phyloP scores from a whole-genome alignment of 805 yeast genomes.

The Lipomyces orientalis region DNA sequence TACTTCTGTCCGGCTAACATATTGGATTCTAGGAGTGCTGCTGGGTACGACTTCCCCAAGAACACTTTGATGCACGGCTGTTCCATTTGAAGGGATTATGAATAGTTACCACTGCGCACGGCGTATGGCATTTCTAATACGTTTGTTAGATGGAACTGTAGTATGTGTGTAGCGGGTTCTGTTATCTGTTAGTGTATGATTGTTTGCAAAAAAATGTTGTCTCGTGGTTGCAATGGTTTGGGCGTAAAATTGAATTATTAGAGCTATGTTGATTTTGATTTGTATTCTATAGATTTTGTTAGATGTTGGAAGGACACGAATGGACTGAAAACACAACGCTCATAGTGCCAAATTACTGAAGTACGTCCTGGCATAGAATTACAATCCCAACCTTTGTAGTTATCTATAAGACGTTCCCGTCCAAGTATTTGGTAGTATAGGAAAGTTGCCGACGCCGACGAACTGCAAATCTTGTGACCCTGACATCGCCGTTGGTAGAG shows the following conservation, averaged over 20 bases:
- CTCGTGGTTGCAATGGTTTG: conserved; percentile 7
- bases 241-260: conserved; percentile 10
- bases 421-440: no score
- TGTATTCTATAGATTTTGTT: background rate
- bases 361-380: background rate
- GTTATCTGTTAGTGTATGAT: background rate
- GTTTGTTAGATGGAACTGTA: background rate
- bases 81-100: conserved; percentile 6
- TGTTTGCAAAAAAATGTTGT: background rate
- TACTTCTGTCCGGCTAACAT: background rate
- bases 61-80: conserved; percentile 33
- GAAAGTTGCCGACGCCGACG: no score
- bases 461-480: no score
- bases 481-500: no score
- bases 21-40: conserved; percentile 17
- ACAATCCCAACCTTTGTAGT: background rate
- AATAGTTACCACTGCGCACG: background rate
- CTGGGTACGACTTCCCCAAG: conserved; percentile 36
- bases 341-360: background rate
- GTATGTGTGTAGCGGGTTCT: background rate
- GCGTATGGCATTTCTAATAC: background rate
- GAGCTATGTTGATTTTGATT: background rate
- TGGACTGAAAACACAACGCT: background rate
- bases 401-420: no score
- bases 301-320: background rate